Base-by-base conservation (phyloP, 2,329 filamentous ascomycete species). In the Exophiala calicioides region DNA sequence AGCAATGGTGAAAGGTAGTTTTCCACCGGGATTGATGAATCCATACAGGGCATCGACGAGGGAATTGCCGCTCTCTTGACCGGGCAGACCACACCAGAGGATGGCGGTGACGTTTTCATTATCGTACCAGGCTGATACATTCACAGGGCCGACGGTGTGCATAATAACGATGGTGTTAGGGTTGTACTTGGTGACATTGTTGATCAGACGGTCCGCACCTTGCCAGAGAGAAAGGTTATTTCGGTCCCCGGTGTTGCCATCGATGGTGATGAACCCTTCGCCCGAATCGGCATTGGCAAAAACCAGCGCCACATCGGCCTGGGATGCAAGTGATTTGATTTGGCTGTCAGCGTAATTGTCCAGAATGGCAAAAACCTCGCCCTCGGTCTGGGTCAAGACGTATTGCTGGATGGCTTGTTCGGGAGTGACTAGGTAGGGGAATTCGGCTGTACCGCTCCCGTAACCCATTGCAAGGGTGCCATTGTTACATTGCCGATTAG, bases 181-280 rank as follows among this genome's bases (percentile, higher is more conserved):
- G 75, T 85, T 90, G 52, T 82, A 64, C 5, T 82, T 76, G 1
- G 88, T 83, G 8, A 95, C 88, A 36, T 86, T 89, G 68, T 86
- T 79, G 68, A 97, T 86, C 44, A 97, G 71, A 1, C 78, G 76
- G 42, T 97, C 89, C 30, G 88, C 90, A 48, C 83, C 78, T 50
- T 84, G 77, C 91, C 91, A 97, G 0, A 95, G 75, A 0, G 90
- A 95, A 27, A 98, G 75, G 69, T 98, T 96, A 61, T 90, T 90
- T 42, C 93, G 85, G 66, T 97, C 91, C 47, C 93, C 93, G 49
- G 77, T 73, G 65, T 96, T 96, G 43, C 81, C 85, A 53, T 90
- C 91, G 1, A 94, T 80, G 20, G 71, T 77, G 61, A 97, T 89
- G 70, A 81, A 96, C 15, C 88, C 90, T 69, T 97, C 93, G 42